Percentiles rank a stretch among this genome's conserved stretches.
Conservation (phyloP, 2,329 filamentous ascomycete genomes). For the Colletotrichum melonis region DNA sequence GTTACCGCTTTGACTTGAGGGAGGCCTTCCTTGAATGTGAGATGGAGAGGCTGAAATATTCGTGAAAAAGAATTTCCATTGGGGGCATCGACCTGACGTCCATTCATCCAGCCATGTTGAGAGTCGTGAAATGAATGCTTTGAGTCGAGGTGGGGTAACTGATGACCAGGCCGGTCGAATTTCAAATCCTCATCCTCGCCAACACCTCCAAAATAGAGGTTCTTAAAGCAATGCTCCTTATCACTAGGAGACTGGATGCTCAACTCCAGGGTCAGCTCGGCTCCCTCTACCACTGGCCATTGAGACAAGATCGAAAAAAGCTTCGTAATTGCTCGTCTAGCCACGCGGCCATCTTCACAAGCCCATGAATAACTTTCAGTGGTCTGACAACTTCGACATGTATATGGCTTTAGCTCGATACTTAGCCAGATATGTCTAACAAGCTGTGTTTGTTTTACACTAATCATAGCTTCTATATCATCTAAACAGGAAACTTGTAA, state of each 20-base stretch:
- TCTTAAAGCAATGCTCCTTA: conserved; percentile 47
- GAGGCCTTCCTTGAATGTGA: conserved; percentile 27
- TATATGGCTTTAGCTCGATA: conserved; percentile 44
- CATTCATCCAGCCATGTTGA: conserved; percentile 45
- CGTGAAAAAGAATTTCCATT: conserved; percentile 38
- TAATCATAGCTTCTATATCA: conserved; percentile 38
- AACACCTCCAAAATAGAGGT: conserved; percentile 39
- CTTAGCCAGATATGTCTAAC: conserved; percentile 45
- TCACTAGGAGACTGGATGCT: conserved; percentile 48
- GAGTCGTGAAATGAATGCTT: conserved; percentile 39
- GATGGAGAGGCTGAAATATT: conserved; percentile 40
- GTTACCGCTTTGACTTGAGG: conserved; percentile 44
- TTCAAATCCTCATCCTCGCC: conserved; percentile 34
- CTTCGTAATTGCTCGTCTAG: conserved; percentile 39
- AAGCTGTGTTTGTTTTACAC: conserved; percentile 35
- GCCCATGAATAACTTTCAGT: not conserved
- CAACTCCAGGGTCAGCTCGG: conserved; percentile 46
- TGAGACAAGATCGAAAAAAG: conserved; percentile 45
- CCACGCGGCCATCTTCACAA: conserved; percentile 17
- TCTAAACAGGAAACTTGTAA: conserved; percentile 41
- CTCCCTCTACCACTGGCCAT: conserved; percentile 38
- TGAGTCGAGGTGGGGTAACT: not conserved
- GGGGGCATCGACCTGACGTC: conserved; percentile 41
- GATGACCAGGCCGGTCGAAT: not conserved
- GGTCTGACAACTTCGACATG: conserved; percentile 36